These are phyloP conservation scores for Ogataea polymorpha DNA, from an alignment of 805 yeast species.

Conservation along the genomic window DNA sequence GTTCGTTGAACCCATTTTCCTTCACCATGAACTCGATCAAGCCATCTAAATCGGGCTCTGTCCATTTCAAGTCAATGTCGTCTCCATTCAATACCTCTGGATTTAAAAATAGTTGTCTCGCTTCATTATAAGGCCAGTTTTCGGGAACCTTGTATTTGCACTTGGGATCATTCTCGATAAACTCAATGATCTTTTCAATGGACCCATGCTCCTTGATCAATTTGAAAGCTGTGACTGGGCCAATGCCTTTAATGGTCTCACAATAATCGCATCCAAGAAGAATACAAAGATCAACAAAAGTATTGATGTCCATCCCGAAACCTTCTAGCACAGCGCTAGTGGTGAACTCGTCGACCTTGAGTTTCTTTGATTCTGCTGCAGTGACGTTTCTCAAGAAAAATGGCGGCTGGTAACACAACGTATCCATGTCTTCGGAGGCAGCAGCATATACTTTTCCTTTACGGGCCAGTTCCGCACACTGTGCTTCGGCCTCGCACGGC, in stretches of 20 bases:
- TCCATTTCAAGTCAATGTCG: constrained; percentile 76
- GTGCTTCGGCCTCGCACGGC: constrained; percentile 99
- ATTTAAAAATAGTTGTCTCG: constrained; percentile 73
- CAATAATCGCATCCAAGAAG: constrained; percentile 96
- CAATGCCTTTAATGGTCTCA: constrained; percentile 91
- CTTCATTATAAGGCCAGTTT: constrained; percentile 90
- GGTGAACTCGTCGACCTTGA: constrained; percentile 84
- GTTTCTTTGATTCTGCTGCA: constrained; percentile 88
- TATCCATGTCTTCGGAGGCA: constrained; percentile 99
- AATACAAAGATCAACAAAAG: constrained; percentile 89
- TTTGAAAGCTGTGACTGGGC: constrained; percentile 91
- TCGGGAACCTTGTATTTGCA: constrained; percentile 84
- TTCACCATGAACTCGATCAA: constrained; percentile 77
- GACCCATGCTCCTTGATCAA: constrained; percentile 81
- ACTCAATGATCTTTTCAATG: constrained; percentile 73
- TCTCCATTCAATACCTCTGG: constrained; percentile 74
- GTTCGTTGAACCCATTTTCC: constrained; percentile 91
- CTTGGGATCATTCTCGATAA: constrained; percentile 52
- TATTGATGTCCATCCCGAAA: constrained; percentile 64
- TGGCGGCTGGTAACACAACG: constrained; percentile 88
- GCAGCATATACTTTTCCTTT: constrained; percentile 94
- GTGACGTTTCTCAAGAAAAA: constrained; percentile 83
- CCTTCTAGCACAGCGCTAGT: constrained; percentile 69
- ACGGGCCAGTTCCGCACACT: constrained; percentile 89
- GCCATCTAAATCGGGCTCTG: constrained; percentile 82